These are phyloP conservation scores for Croton laevigatus DNA, from an alignment of 441 rosid genomes.

Conservation along the genomic window DNA sequence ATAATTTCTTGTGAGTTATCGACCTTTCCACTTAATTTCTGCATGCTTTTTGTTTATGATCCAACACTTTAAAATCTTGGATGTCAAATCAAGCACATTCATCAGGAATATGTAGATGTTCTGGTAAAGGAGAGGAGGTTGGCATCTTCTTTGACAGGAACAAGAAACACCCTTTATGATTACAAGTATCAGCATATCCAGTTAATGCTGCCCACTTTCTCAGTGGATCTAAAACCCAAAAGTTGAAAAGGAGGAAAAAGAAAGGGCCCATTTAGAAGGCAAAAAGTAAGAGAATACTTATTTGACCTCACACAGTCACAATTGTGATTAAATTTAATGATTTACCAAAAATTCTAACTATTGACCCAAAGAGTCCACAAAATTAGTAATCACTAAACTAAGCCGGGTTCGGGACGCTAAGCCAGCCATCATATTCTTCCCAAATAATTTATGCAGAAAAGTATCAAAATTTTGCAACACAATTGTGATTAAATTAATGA, in stretches of 20 bases:
- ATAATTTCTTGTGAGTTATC: neutral
- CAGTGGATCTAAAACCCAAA: neutral
- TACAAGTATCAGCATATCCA: neutral
- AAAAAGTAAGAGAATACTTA: neutral
- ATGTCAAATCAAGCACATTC: neutral
- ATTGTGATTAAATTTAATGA: neutral
- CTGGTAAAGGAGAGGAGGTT: neutral
- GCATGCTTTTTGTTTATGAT: neutral
- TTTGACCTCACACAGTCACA: neutral
- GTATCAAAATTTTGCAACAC: too few relatives aligned
- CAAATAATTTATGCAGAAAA: neutral
- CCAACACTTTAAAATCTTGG: neutral
- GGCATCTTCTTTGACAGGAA: slow-evolving; percentile 1
- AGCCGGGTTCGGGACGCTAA: neutral
- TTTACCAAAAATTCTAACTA: neutral
- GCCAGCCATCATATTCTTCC: neutral
- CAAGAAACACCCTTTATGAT: neutral
- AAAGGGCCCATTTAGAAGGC: neutral
- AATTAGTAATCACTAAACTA: neutral
- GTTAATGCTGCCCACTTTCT: neutral
- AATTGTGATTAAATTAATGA: neutral
- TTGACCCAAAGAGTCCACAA: neutral
- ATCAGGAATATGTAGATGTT: neutral
- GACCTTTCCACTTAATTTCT: neutral
- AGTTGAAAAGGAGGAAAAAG: neutral